phyloP scores from a whole-genome alignment of 2,329 filamentous ascomycete species.

The Pseudopithomyces chartarum region DNA sequence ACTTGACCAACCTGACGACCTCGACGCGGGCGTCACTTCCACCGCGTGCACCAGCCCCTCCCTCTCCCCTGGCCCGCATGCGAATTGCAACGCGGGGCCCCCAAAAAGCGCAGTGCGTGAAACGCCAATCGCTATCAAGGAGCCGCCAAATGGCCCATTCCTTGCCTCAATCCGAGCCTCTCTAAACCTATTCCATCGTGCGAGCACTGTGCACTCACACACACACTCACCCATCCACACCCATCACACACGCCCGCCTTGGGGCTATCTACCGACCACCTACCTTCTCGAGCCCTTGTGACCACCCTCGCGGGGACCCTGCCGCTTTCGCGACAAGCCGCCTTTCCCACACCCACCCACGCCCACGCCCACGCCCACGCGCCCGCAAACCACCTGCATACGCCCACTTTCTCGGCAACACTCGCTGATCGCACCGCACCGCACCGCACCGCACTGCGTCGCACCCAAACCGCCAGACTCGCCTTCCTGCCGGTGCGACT shows the following conservation, averaged over 20 bases:
- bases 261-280: too few relatives aligned
- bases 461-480: too few relatives aligned
- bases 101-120: slow-evolving; percentile 22
- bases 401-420: slow-evolving; percentile 5
- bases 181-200: slow-evolving; percentile 14
- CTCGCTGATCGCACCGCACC: slow-evolving; percentile 1
- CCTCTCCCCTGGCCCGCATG: slow-evolving; percentile 11
- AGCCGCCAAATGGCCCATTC: slow-evolving; percentile 18
- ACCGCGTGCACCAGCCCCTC: slow-evolving; percentile 11
- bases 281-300: slow-evolving; percentile 17
- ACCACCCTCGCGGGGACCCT: slow-evolving; percentile 16
- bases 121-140: slow-evolving; percentile 31
- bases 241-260: slow-evolving; percentile 8
- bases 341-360: too few relatives aligned
- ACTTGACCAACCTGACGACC: neutral
- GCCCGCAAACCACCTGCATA: neutral
- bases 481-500: too few relatives aligned
- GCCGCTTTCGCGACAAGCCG: neutral
- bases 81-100: slow-evolving; percentile 18
- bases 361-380: neutral
- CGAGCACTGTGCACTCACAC: slow-evolving; percentile 11
- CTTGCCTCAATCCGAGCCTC: slow-evolving; percentile 23
- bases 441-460: neutral
- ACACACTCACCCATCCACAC: slow-evolving; percentile 15
- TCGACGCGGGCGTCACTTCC: neutral